These are phyloP conservation scores for Suhomyces sp. DNA, from an alignment of 805 yeast genomes.

Conservation along the genomic window DNA sequence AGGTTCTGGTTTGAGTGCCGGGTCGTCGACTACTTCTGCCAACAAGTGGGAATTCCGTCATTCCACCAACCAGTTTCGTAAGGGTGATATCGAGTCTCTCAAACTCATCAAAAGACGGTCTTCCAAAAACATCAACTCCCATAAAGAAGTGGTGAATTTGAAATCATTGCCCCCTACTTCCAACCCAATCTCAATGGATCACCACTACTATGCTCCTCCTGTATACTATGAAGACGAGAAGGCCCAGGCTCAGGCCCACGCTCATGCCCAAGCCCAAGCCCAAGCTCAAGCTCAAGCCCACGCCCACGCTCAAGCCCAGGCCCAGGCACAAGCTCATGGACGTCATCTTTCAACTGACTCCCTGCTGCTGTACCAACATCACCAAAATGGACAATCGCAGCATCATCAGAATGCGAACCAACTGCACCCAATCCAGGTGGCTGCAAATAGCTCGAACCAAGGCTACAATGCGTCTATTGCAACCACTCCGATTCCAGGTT, in stretches of 20 bases:
- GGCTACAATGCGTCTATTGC: too few relatives aligned
- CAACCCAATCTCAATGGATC: constrained; percentile 12
- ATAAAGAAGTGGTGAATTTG: constrained; percentile 38
- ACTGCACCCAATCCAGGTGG: too few relatives aligned
- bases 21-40: constrained; percentile 21
- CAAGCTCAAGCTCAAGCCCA: background rate
- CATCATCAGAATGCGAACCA: too few relatives aligned
- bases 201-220: background rate
- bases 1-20: constrained; percentile 9
- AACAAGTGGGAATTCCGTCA: constrained; percentile 85
- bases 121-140: constrained; percentile 36
- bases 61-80: constrained; percentile 70
- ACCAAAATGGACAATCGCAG: too few relatives aligned
- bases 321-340: too few relatives aligned
- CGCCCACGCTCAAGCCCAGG: too few relatives aligned
- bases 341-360: too few relatives aligned
- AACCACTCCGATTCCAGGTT: constrained; percentile 6
- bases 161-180: constrained; percentile 32
- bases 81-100: constrained; percentile 76
- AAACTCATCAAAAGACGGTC: constrained; percentile 79
- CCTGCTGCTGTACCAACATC: too few relatives aligned
- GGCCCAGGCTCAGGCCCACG: too few relatives aligned
- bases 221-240: too few relatives aligned
- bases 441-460: too few relatives aligned
- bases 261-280: constrained; percentile 1